Percentiles rank a stretch among this genome's conserved stretches.
phyloP scores from a whole-genome alignment of 2,329 filamentous ascomycete species.

The Aureobasidium zeae region DNA sequence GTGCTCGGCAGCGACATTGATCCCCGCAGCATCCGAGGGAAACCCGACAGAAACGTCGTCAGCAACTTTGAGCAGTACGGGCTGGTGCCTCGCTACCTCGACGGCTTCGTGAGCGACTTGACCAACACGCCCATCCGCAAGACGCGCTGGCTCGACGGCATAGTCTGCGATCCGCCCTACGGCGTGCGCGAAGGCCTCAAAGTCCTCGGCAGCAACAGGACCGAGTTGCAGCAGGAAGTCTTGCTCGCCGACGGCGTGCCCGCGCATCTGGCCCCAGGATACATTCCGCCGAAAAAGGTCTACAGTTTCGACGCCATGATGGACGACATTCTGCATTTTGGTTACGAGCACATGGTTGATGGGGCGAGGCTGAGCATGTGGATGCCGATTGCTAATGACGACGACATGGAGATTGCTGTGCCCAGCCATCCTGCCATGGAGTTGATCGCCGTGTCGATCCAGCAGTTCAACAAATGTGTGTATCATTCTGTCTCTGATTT shows the following conservation, averaged over 20 bases:
- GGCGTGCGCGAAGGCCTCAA: slow-evolving; percentile 86
- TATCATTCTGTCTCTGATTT: slow-evolving; percentile 4
- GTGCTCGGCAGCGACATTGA: slow-evolving; percentile 89
- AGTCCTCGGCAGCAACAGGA: slow-evolving; percentile 69
- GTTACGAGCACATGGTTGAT: slow-evolving; percentile 65
- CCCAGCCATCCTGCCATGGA: slow-evolving; percentile 69
- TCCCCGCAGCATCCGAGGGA: slow-evolving; percentile 73
- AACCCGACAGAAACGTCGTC: slow-evolving; percentile 42
- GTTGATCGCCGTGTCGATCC: slow-evolving; percentile 66
- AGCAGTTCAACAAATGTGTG: slow-evolving; percentile 81
- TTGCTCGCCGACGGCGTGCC: slow-evolving; percentile 60
- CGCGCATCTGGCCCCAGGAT: slow-evolving; percentile 61
- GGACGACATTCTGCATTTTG: slow-evolving; percentile 79
- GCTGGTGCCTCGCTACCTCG: slow-evolving; percentile 48
- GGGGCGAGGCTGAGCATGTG: slow-evolving; percentile 75
- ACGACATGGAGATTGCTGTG: slow-evolving; percentile 32
- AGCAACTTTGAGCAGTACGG: slow-evolving; percentile 79
- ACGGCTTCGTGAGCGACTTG: slow-evolving; percentile 36
- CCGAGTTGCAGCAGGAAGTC: slow-evolving; percentile 37
- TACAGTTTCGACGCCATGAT: slow-evolving; percentile 90
- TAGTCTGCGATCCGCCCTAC: slow-evolving; percentile 92
- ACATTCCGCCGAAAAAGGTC: slow-evolving; percentile 78
- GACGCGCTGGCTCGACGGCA: slow-evolving; percentile 66
- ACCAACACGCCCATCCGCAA: slow-evolving; percentile 29
- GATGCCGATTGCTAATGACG: slow-evolving; percentile 19